Conservation (phyloP, 2,329 filamentous ascomycete species). For the Aspergillus vadensis region DNA sequence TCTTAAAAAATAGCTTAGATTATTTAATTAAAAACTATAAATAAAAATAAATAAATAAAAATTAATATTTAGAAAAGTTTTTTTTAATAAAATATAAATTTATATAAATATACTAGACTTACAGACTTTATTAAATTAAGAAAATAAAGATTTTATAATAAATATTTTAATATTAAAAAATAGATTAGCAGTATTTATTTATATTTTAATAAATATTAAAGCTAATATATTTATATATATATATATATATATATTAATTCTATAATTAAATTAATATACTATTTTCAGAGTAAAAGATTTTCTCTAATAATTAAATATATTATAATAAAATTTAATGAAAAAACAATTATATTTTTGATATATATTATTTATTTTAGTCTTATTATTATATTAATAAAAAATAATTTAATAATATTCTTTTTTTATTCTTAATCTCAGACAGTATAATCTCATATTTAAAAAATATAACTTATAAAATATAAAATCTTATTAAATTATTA, state of each 20-base stretch:
- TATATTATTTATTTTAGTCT: no score
- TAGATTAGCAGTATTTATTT: no score
- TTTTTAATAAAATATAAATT: not conserved
- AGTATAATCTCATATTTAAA: not conserved
- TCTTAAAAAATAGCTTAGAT: not conserved
- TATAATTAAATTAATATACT: not conserved
- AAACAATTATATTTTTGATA: no score
- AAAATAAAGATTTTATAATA: not conserved
- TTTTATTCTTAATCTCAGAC: no score
- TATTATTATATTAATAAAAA: no score
- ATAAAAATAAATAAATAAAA: not conserved
- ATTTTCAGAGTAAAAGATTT: no score
- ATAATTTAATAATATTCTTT: no score
- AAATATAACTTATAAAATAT: not conserved
- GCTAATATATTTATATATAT: no score
- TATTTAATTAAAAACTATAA: not conserved
- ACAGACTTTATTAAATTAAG: not conserved
- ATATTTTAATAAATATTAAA: no score
- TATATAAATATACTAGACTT: not conserved
- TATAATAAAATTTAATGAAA: no score
- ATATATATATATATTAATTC: no score
- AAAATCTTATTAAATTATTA: not conserved
- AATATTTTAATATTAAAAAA: not conserved
- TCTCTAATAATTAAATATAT: no score
- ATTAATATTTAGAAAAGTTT: not conserved